phyloP scores from a whole-genome alignment of 345 rosid species.

The Syzygium grande region DNA sequence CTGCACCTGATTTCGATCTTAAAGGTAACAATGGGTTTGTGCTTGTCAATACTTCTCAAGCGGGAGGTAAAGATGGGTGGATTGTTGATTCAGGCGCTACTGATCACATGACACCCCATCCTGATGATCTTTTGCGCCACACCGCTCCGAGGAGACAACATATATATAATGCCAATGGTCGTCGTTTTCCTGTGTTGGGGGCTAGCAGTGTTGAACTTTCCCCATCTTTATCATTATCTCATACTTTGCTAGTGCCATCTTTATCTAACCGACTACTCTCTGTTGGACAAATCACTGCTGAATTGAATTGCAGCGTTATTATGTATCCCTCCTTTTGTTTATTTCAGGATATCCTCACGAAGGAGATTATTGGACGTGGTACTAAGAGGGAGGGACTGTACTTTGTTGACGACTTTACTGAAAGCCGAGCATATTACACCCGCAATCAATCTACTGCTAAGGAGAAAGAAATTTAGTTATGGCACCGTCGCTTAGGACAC shows the following conservation, averaged over 20 bases:
- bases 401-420: neutral
- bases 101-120: constrained; percentile 2
- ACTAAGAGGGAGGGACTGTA: neutral
- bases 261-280: neutral
- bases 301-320: neutral
- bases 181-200: neutral
- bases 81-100: neutral
- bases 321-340: neutral
- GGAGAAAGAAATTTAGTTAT: neutral
- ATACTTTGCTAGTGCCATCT: neutral
- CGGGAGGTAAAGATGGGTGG: neutral
- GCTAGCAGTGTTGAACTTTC: neutral
- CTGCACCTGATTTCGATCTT: no score
- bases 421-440: no score
- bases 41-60: no score
- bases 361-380: neutral
- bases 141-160: neutral
- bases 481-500: no score
- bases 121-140: neutral
- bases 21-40: no score
- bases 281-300: neutral
- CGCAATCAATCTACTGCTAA: neutral
- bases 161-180: constrained; percentile 4
- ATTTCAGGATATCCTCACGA: neutral
- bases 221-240: neutral